A percentile compares a stretch with the other conserved stretches of the same genome.
Conservation (phyloP, 2,329 filamentous ascomycete genomes). For the Verticillium dahliae region DNA sequence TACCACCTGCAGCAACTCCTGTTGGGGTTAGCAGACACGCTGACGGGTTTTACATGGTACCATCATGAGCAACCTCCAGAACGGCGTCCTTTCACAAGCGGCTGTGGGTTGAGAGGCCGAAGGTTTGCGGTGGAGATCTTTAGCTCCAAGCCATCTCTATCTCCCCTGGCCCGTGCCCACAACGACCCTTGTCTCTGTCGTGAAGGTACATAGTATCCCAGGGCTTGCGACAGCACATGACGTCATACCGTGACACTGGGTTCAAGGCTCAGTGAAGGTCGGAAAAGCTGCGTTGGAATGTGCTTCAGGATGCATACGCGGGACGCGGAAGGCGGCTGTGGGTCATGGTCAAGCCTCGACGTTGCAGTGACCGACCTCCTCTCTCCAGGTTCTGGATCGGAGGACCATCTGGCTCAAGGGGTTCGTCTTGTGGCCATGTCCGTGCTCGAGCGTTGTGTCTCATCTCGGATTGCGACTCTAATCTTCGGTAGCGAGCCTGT, state of each 20-base stretch:
- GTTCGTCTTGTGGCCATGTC: background rate
- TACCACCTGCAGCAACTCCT: background rate
- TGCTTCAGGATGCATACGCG: background rate
- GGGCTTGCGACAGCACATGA: background rate
- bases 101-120: background rate
- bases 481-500: background rate
- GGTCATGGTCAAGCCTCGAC: background rate
- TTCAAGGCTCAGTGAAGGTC: background rate
- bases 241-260: background rate
- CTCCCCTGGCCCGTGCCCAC: background rate
- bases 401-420: background rate
- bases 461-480: background rate
- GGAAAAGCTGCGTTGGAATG: background rate
- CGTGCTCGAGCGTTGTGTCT: background rate
- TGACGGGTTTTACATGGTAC: background rate
- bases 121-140: background rate
- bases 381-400: background rate
- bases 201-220: background rate
- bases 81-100: background rate
- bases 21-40: background rate
- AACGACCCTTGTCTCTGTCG: background rate
- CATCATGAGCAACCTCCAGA: background rate
- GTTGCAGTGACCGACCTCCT: background rate
- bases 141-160: background rate
- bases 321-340: background rate